Evolutionary conservation across 331 rosid genomes (phyloP).

Genomic region (Ulmus americana): DNA sequence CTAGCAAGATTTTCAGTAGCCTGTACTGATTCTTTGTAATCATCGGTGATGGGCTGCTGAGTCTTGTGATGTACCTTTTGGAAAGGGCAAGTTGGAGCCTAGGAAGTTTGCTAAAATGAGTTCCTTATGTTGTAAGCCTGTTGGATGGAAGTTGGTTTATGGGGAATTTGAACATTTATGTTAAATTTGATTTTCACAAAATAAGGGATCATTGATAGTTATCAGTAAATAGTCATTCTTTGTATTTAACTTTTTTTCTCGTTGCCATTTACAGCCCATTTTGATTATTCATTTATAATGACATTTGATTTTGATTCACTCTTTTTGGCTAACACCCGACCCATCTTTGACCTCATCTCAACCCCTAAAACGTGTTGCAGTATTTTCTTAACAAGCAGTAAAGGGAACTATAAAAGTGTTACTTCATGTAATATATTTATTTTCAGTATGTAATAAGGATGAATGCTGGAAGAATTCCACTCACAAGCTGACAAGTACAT

Average conservation of each 20-base stretch:
- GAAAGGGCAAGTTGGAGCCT: constrained; percentile 15
- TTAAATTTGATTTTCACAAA: neutral
- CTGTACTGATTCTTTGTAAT: constrained; percentile 6
- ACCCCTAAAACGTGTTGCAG: no score
- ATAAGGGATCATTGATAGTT: constrained; percentile 6
- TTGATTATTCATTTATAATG: no score
- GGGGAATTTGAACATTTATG: neutral
- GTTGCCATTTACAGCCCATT: no score
- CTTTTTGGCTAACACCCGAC: no score
- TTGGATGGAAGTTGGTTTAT: neutral
- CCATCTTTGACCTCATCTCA: no score
- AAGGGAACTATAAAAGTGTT: no score
- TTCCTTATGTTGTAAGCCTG: constrained; percentile 5
- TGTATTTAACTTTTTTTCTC: neutral
- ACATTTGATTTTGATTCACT: no score
- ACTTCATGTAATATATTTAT: no score
- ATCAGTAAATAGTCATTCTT: neutral
- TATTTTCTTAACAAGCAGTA: no score
- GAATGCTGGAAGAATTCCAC: no score
- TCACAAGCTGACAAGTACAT: no score
- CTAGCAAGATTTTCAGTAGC: constrained; percentile 16
- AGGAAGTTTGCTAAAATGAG: constrained; percentile 5
- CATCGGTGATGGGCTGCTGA: constrained; percentile 2
- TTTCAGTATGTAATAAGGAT: no score
- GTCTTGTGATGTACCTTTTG: constrained; percentile 4